phyloP scores from a whole-genome alignment of 106 monocot genomes.

The Alisma plantagoaquatica region DNA sequence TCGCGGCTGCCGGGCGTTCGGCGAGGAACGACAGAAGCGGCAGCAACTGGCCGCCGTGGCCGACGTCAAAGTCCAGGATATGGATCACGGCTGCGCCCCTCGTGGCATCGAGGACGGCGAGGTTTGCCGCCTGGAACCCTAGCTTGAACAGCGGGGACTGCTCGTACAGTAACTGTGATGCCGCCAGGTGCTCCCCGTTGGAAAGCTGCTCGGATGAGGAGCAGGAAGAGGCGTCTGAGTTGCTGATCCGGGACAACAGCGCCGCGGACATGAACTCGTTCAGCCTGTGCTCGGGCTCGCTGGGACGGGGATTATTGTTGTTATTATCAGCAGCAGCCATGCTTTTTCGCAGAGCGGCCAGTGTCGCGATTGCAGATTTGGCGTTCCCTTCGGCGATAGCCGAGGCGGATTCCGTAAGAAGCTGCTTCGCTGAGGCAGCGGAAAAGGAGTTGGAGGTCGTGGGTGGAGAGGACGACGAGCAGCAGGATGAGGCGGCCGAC shows the following conservation, averaged over 20 bases:
- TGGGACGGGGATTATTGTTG: too few species aligned
- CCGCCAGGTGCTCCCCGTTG: conserved; percentile 28
- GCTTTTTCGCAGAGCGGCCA: conserved; percentile 17
- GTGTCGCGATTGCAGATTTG: conserved; percentile 21
- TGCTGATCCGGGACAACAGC: conserved; percentile 17
- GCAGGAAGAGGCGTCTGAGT: too few species aligned
- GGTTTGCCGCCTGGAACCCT: conserved; percentile 42
- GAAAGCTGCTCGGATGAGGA: conserved; percentile 24
- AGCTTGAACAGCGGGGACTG: conserved; percentile 58
- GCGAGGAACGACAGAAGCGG: conserved; percentile 12
- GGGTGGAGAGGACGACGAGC: conserved; percentile 29
- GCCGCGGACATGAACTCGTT: conserved; percentile 43
- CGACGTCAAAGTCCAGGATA: conserved; percentile 63
- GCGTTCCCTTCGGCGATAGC: conserved; percentile 51
- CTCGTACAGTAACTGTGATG: conserved; percentile 36
- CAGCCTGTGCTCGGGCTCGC: conserved; percentile 65
- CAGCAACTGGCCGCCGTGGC: conserved; percentile 40
- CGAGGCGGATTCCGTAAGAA: conserved; percentile 44
- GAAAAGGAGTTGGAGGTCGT: conserved; percentile 17
- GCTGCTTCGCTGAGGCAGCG: conserved; percentile 15
- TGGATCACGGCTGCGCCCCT: conserved; percentile 29
- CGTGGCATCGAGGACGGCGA: conserved; percentile 47
- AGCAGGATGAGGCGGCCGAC: conserved; percentile 37
- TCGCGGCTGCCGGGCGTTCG: neutral
- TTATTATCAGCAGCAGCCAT: too few species aligned